Conservation (phyloP, 177 flowering plant genomes). For the Vitis hybrid region DNA sequence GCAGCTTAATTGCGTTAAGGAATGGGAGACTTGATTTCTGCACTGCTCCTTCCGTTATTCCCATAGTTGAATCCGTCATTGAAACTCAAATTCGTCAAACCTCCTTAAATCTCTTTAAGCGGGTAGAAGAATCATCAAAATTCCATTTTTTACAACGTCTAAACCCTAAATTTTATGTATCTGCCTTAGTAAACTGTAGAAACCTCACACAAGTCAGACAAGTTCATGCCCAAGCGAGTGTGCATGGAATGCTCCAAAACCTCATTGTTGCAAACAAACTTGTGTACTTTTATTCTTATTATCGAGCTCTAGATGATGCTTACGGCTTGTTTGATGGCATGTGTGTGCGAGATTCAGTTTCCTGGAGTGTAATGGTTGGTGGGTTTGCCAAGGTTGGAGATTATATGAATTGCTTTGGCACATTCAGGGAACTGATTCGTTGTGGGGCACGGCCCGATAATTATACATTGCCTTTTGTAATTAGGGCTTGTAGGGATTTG, state of each 20-base stretch:
- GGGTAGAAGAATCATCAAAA: neutral
- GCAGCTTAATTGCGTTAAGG: neutral
- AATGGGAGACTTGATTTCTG: slow-evolving; percentile 16
- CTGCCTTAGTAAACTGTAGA: slow-evolving; percentile 28
- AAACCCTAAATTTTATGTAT: slow-evolving; percentile 18
- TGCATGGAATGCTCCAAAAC: slow-evolving; percentile 21
- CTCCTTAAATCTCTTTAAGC: slow-evolving; percentile 1
- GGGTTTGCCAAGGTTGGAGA: slow-evolving; percentile 46
- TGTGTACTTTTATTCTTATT: slow-evolving; percentile 26
- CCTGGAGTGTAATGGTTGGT: slow-evolving; percentile 51
- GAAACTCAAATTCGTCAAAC: slow-evolving; percentile 10
- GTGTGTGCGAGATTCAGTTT: slow-evolving; percentile 27
- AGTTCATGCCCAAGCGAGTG: slow-evolving; percentile 33
- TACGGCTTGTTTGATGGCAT: slow-evolving; percentile 28
- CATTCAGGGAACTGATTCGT: slow-evolving; percentile 41
- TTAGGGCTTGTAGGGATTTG: slow-evolving; percentile 45
- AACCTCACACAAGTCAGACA: slow-evolving; percentile 34
- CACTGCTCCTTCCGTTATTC: slow-evolving; percentile 16
- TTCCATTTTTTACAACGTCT: neutral
- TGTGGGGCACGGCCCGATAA: slow-evolving; percentile 29
- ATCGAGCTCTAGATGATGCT: slow-evolving; percentile 28
- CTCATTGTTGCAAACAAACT: slow-evolving; percentile 44
- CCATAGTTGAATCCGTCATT: slow-evolving; percentile 6
- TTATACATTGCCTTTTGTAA: slow-evolving; percentile 40
- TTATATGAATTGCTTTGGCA: slow-evolving; percentile 26